These are phyloP conservation scores for Phytophthora tentaculata DNA, from an alignment of 352 stramenopile genomes.

Conservation along the genomic window DNA sequence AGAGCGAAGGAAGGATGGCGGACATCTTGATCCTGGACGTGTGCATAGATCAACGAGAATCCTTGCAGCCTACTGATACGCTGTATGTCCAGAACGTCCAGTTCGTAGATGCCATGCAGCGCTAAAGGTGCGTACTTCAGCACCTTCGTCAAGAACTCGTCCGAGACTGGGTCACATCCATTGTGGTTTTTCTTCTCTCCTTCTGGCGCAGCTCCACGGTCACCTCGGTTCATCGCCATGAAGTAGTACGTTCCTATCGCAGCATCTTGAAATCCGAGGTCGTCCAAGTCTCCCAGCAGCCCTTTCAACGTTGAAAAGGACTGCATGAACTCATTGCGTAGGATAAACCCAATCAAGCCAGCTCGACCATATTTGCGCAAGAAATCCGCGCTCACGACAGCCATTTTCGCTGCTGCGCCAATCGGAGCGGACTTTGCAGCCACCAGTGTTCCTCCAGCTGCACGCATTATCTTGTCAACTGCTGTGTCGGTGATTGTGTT, in stretches of 20 bases:
- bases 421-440: conserved; percentile 83
- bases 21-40: conserved; percentile 84
- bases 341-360: conserved; percentile 81
- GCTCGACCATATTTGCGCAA: conserved; percentile 84
- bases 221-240: conserved; percentile 88
- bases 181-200: conserved; percentile 65
- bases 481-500: conserved; percentile 82
- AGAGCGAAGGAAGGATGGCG: conserved; percentile 83
- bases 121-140: conserved; percentile 80
- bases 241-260: conserved; percentile 89
- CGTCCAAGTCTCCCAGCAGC: conserved; percentile 79
- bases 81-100: conserved; percentile 86
- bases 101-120: conserved; percentile 85
- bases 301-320: conserved; percentile 87
- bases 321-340: conserved; percentile 91
- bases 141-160: conserved; percentile 75
- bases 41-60: conserved; percentile 81
- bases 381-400: conserved; percentile 86
- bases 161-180: conserved; percentile 62
- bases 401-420: conserved; percentile 81
- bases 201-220: conserved; percentile 74
- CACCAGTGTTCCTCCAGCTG: conserved; percentile 76
- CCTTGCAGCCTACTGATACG: conserved; percentile 81
- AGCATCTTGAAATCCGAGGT: conserved; percentile 85
- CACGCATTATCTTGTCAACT: conserved; percentile 86